Percentiles rank a stretch among this genome's conserved stretches.
Evolutionary conservation across 2,329 filamentous ascomycete genomes (phyloP).

Genomic region (Hymenoscyphus repandus): DNA sequence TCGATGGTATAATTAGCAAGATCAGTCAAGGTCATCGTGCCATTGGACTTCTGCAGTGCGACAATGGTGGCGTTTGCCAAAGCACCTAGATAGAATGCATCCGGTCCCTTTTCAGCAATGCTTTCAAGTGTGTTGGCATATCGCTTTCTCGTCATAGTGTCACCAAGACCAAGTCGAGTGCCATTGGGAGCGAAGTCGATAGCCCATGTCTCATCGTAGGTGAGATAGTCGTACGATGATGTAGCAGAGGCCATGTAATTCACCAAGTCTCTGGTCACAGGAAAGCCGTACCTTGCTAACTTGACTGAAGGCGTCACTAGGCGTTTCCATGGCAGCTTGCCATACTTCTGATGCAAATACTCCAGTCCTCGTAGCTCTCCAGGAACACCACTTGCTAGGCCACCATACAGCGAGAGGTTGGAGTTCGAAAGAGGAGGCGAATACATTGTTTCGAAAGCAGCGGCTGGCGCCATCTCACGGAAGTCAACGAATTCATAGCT

Average conservation of each 20-base stretch:
- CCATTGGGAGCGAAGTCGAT: slow-evolving; percentile 85
- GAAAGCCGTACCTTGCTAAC: slow-evolving; percentile 55
- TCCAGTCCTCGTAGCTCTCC: slow-evolving; percentile 40
- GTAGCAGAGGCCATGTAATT: slow-evolving; percentile 48
- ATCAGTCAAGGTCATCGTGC: slow-evolving; percentile 82
- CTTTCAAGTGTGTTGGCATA: slow-evolving; percentile 75
- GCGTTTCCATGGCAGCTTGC: slow-evolving; percentile 46
- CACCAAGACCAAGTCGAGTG: slow-evolving; percentile 63
- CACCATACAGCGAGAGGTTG: slow-evolving; percentile 49
- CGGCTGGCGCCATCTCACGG: slow-evolving; percentile 61
- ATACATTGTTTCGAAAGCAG: slow-evolving; percentile 58
- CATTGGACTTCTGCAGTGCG: slow-evolving; percentile 62
- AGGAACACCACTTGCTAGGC: slow-evolving; percentile 50
- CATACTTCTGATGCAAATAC: slow-evolving; percentile 41
- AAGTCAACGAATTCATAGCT: slow-evolving; percentile 65
- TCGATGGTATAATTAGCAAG: slow-evolving; percentile 67
- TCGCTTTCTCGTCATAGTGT: slow-evolving; percentile 73
- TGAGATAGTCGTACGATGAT: slow-evolving; percentile 58
- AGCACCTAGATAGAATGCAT: slow-evolving; percentile 68
- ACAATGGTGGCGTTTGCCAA: slow-evolving; percentile 71
- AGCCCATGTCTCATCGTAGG: slow-evolving; percentile 73
- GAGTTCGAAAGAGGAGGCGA: slow-evolving; percentile 43
- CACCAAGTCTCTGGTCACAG: slow-evolving; percentile 55
- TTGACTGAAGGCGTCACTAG: slow-evolving; percentile 55
- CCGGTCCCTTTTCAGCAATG: slow-evolving; percentile 67